phyloP scores from a whole-genome alignment of 2,329 filamentous ascomycete species.

The Hymenotorrendiella dingleyae region DNA sequence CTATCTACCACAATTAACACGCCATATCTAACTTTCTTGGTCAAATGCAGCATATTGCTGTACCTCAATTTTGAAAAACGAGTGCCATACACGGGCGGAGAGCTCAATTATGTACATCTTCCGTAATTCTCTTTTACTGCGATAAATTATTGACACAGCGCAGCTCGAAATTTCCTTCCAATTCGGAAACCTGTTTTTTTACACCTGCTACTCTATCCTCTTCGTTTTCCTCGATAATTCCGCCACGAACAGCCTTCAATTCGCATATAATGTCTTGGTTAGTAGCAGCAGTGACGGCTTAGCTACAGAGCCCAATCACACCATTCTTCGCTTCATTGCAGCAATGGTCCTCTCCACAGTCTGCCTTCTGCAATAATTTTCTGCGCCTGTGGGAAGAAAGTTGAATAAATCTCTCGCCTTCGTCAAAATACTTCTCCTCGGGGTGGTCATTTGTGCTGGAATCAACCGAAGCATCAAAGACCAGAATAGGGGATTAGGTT shows the following conservation, averaged over 20 bases:
- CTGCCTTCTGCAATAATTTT: conserved; percentile 8
- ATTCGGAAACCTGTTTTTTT: conserved; percentile 12
- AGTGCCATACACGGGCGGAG: conserved; percentile 35
- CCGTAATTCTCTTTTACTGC: too few relatives aligned
- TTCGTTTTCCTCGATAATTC: conserved; percentile 26
- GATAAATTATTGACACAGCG: too few relatives aligned
- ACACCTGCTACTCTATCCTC: conserved; percentile 24
- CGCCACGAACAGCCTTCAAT: conserved; percentile 25
- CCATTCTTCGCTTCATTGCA: conserved; percentile 25
- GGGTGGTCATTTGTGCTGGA: neutral
- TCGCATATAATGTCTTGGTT: conserved; percentile 24
- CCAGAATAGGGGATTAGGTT: too few relatives aligned
- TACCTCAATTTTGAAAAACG: conserved; percentile 41
- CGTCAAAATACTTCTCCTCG: conserved; percentile 3
- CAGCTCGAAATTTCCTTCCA: too few relatives aligned
- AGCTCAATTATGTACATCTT: conserved; percentile 31
- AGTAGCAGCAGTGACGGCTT: conserved; percentile 11
- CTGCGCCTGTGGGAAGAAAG: neutral
- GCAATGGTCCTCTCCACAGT: conserved; percentile 13
- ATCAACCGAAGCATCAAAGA: neutral
- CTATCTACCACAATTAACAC: conserved; percentile 13
- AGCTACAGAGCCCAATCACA: conserved; percentile 15
- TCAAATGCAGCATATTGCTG: conserved; percentile 18
- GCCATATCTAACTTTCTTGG: neutral
- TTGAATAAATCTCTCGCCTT: conserved; percentile 3